A percentile compares a stretch with the other conserved stretches of the same genome.
Evolutionary conservation across 805 yeast genomes (phyloP).

Genomic region (Starmerella geochares): DNA sequence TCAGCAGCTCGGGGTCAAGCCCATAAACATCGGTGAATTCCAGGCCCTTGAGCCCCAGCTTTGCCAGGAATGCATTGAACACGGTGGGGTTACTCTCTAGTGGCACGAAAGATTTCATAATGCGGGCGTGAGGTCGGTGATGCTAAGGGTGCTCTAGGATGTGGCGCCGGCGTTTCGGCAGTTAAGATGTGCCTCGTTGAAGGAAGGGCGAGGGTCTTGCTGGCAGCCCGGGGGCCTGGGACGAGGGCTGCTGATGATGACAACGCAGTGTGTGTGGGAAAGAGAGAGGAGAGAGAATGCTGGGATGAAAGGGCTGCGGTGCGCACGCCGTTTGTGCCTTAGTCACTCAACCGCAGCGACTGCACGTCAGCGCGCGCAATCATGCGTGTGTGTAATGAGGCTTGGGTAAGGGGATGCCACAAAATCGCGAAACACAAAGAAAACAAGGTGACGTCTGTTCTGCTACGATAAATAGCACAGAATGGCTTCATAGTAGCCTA

Average conservation of each 20-base stretch:
- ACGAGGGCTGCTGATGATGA: no score
- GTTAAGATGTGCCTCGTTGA: background rate
- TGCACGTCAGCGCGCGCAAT: no score
- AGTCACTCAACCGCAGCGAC: no score
- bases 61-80: constrained; percentile 57
- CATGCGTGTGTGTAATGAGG: background rate
- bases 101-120: constrained; percentile 36
- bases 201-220: background rate
- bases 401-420: background rate
- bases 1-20: constrained; percentile 70
- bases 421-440: no score
- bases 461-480: no score
- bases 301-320: background rate
- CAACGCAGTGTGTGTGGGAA: background rate
- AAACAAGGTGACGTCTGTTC: no score
- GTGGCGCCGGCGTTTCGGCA: background rate
- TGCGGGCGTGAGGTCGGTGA: background rate
- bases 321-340: no score
- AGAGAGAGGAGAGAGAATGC: background rate
- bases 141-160: background rate
- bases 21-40: constrained; percentile 77
- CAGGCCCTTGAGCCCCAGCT: constrained; percentile 54
- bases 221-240: no score
- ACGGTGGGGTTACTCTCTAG: constrained; percentile 84
- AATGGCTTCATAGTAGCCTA: no score